A percentile compares a stretch with the other conserved stretches of the same genome.
phyloP scores from a whole-genome alignment of 2,329 filamentous ascomycete genomes.

The Alternaria sp. region DNA sequence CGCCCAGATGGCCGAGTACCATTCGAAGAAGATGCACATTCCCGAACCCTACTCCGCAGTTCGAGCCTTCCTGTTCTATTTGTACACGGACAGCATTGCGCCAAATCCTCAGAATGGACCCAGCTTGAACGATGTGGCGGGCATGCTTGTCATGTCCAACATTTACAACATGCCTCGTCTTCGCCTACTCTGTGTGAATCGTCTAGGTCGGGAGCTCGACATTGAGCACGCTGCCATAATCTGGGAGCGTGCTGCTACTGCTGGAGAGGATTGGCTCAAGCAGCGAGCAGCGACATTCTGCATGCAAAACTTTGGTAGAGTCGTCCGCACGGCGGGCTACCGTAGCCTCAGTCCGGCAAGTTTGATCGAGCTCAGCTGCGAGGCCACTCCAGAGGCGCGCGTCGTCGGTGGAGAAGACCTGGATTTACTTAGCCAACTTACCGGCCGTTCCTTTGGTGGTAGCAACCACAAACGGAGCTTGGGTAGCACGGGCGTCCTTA shows the following conservation, averaged over 20 bases:
- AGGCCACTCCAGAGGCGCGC: conserved; percentile 91
- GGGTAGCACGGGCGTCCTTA: conserved; percentile 48
- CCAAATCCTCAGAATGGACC: conserved; percentile 58
- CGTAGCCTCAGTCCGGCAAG: conserved; percentile 78
- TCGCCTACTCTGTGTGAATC: conserved; percentile 87
- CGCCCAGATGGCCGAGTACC: conserved; percentile 96
- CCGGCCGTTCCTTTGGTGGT: conserved; percentile 49
- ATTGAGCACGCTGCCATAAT: conserved; percentile 94
- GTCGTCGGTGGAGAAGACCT: conserved; percentile 89
- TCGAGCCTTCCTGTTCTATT: conserved; percentile 91
- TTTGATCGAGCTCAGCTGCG: conserved; percentile 89
- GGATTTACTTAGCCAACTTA: conserved; percentile 64
- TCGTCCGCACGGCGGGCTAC: conserved; percentile 90
- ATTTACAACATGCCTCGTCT: conserved; percentile 97
- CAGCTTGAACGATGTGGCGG: conserved; percentile 82
- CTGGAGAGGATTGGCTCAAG: conserved; percentile 92
- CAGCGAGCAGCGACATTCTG: conserved; percentile 88
- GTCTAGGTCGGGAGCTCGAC: conserved; percentile 88
- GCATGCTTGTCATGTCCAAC: conserved; percentile 95
- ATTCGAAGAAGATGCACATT: conserved; percentile 97
- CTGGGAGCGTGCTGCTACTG: conserved; percentile 91
- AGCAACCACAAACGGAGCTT: conserved; percentile 56
- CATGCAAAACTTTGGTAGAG: conserved; percentile 91
- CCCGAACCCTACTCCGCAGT: conserved; percentile 95
- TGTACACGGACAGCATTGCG: conserved; percentile 92